Conservation (phyloP, 2,329 filamentous ascomycete genomes). For the Neonectria sp. region DNA sequence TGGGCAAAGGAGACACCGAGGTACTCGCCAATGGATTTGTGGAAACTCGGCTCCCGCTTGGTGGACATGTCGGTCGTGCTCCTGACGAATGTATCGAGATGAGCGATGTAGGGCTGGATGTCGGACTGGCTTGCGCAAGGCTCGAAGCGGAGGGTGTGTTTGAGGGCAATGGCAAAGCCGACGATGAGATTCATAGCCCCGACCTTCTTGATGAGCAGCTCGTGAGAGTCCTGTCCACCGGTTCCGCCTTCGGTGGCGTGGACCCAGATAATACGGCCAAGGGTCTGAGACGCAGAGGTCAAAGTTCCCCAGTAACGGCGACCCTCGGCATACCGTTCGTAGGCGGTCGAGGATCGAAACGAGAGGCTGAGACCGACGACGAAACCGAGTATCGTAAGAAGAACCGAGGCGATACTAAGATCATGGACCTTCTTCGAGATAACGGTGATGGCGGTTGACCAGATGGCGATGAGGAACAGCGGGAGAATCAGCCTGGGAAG, state of each 20-base stretch:
- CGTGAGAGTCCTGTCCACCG: constrained; percentile 65
- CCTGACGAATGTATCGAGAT: constrained; percentile 81
- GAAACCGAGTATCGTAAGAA: constrained; percentile 85
- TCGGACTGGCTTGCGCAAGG: constrained; percentile 83
- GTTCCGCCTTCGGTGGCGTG: constrained; percentile 69
- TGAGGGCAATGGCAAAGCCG: constrained; percentile 80
- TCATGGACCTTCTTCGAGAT: constrained; percentile 63
- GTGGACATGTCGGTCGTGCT: constrained; percentile 57
- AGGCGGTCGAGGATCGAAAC: constrained; percentile 82
- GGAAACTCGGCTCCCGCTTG: constrained; percentile 57
- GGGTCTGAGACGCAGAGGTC: constrained; percentile 72
- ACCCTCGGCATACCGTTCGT: constrained; percentile 78
- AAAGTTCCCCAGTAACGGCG: constrained; percentile 73
- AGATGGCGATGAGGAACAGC: constrained; percentile 72
- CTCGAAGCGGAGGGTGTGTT: constrained; percentile 87
- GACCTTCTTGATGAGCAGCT: constrained; percentile 78
- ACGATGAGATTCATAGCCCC: constrained; percentile 82
- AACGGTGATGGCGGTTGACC: constrained; percentile 76
- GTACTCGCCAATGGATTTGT: constrained; percentile 77
- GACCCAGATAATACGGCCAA: constrained; percentile 87
- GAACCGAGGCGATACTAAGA: constrained; percentile 53
- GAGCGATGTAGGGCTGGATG: constrained; percentile 76
- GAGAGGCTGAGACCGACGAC: constrained; percentile 82
- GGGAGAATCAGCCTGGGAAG: constrained; percentile 81
- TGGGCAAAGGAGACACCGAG: constrained; percentile 81